A percentile compares a stretch with the other conserved stretches of the same genome.
phyloP scores from a whole-genome alignment of 2,329 filamentous ascomycete genomes.

The Fusarium dimerum region DNA sequence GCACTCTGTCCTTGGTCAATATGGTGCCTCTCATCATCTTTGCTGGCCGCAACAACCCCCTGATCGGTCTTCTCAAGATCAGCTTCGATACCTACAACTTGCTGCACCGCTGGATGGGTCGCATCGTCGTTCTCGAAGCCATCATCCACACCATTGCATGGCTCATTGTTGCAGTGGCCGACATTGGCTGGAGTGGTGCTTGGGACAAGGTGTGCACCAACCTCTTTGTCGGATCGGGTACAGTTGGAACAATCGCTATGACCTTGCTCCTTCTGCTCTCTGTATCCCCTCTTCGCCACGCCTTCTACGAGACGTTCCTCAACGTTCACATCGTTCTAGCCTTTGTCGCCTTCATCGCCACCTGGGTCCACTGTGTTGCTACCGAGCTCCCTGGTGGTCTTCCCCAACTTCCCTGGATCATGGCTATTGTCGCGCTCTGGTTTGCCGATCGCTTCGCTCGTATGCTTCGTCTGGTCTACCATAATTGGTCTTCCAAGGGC shows the following conservation, averaged over 20 bases:
- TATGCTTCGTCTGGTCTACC: slow-evolving; percentile 62
- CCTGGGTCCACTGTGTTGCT: slow-evolving; percentile 77
- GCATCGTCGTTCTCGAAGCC: slow-evolving; percentile 69
- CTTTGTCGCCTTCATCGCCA: slow-evolving; percentile 65
- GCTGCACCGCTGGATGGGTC: slow-evolving; percentile 70
- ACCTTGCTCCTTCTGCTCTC: slow-evolving; percentile 68
- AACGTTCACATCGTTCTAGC: slow-evolving; percentile 80
- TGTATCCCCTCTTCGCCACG: slow-evolving; percentile 80
- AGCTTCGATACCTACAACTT: slow-evolving; percentile 96
- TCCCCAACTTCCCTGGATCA: slow-evolving; percentile 72
- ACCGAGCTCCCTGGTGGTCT: slow-evolving; percentile 65
- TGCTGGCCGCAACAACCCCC: slow-evolving; percentile 88
- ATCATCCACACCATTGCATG: slow-evolving; percentile 72
- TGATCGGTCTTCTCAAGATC: slow-evolving; percentile 79
- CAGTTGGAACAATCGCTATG: slow-evolving; percentile 62
- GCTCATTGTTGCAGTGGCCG: slow-evolving; percentile 69
- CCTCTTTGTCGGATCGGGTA: slow-evolving; percentile 66
- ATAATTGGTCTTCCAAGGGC: slow-evolving; percentile 62
- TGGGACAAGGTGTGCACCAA: slow-evolving; percentile 54
- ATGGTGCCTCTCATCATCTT: slow-evolving; percentile 90
- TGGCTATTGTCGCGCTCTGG: slow-evolving; percentile 78
- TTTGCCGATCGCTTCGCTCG: slow-evolving; percentile 67
- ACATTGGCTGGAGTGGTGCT: slow-evolving; percentile 63
- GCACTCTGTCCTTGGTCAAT: slow-evolving; percentile 82
- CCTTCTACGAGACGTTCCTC: slow-evolving; percentile 97